Conservation (phyloP, 768 basidiomycete genomes). For the Calocybe indica region DNA sequence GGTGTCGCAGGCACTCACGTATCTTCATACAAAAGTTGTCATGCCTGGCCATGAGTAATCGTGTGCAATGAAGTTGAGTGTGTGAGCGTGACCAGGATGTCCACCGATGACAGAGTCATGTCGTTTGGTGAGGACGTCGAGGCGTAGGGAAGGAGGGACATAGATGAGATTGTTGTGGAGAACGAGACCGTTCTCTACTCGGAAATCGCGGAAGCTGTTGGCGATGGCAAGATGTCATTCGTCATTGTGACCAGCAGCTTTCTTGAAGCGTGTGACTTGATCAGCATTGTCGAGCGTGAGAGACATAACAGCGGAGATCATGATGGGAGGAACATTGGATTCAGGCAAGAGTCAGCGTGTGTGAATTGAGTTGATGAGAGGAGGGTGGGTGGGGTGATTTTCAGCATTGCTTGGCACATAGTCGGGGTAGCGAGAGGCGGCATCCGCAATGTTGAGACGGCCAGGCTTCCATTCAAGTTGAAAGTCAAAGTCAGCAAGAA, state of each 20-base stretch:
- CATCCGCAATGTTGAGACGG: conserved; percentile 21
- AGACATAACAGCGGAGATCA: conserved; percentile 20
- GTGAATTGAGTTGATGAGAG: conserved; percentile 22
- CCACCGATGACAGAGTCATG: conserved; percentile 34
- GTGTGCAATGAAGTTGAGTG: conserved; percentile 21
- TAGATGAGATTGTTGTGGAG: conserved; percentile 17
- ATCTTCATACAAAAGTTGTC: conserved; percentile 14
- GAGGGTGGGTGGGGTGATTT: conserved; percentile 14
- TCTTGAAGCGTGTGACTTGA: conserved; percentile 17
- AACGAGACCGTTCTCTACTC: conserved; percentile 14
- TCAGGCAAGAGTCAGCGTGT: conserved; percentile 18
- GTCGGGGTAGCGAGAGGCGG: conserved; percentile 24
- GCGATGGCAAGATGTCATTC: conserved; percentile 17
- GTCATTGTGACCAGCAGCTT: conserved; percentile 12
- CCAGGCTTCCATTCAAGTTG: conserved; percentile 23
- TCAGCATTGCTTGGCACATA: conserved; percentile 23
- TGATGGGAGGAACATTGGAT: conserved; percentile 21
- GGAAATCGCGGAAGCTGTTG: conserved; percentile 11
- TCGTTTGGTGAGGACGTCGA: conserved; percentile 8
- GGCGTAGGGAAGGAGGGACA: conserved; percentile 6
- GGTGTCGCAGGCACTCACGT: conserved; percentile 27
- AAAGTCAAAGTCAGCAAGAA: conserved; percentile 32
- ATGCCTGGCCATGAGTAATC: conserved; percentile 38
- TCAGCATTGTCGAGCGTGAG: conserved; percentile 20
- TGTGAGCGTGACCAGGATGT: conserved; percentile 33